Conservation (phyloP, 169 alveolate genomes). For the Cryptosporidium parvum region DNA sequence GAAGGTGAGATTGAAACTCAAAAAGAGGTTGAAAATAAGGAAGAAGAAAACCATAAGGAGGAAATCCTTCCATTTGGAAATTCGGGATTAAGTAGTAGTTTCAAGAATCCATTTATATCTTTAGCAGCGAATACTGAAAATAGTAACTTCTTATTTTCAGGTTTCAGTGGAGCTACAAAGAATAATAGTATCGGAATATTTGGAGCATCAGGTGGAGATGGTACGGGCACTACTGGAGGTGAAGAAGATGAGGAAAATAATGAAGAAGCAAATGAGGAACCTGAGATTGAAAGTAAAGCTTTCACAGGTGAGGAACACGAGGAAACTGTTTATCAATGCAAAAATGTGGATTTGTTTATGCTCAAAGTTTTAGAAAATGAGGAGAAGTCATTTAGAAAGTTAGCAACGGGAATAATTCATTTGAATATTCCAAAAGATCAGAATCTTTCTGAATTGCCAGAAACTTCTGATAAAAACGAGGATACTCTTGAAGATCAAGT, state of each 20-base stretch:
- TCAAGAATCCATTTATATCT: constrained; percentile 59
- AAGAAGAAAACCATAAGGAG: not conserved
- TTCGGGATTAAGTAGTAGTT: constrained; percentile 48
- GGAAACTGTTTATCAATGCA: constrained; percentile 55
- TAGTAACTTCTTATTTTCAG: constrained; percentile 56
- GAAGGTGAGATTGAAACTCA: not conserved
- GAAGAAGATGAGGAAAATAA: not conserved
- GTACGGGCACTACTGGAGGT: not conserved
- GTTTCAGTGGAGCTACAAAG: constrained; percentile 1
- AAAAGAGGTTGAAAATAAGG: not conserved
- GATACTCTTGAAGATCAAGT: not conserved
- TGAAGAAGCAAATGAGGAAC: constrained; percentile 26
- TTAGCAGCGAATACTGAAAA: constrained; percentile 23
- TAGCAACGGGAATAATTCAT: constrained; percentile 51
- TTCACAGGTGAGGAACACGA: constrained; percentile 71
- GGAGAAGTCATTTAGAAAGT: constrained; percentile 35
- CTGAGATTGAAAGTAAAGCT: constrained; percentile 11
- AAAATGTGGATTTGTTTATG: constrained; percentile 48
- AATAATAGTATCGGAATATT: not conserved
- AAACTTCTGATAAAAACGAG: not conserved
- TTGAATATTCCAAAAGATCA: constrained; percentile 39
- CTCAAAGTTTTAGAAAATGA: constrained; percentile 20
- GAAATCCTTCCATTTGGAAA: constrained; percentile 65
- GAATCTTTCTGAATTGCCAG: not conserved
- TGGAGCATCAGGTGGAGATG: not conserved